Percentiles rank a stretch among this genome's conserved stretches.
Conservation (phyloP, 495 filamentous ascomycete genomes). For the Penicillium mononematosum region DNA sequence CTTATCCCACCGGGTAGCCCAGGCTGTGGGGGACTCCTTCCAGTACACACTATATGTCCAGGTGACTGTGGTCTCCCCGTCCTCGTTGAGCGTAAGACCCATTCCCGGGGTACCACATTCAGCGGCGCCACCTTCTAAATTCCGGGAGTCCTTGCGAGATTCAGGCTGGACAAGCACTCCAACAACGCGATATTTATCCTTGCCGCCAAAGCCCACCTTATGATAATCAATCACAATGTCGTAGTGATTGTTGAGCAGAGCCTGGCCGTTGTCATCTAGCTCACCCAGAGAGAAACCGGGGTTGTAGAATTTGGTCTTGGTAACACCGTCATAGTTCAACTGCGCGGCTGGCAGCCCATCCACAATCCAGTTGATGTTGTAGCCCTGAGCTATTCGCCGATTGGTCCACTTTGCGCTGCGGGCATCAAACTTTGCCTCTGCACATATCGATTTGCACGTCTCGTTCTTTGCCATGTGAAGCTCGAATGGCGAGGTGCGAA, state of each 20-base stretch:
- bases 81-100: constrained; percentile 61
- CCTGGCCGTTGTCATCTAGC: constrained; percentile 52
- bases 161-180: constrained; percentile 82
- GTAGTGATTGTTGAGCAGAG: constrained; percentile 85
- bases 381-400: constrained; percentile 72
- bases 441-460: constrained; percentile 77
- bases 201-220: constrained; percentile 54
- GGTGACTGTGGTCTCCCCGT: constrained; percentile 65
- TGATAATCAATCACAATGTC: constrained; percentile 95
- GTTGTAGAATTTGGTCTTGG: constrained; percentile 73
- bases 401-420: constrained; percentile 76
- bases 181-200: constrained; percentile 77
- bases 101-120: constrained; percentile 56
- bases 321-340: constrained; percentile 67
- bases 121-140: constrained; percentile 53
- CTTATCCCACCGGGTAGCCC: constrained; percentile 97
- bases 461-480: constrained; percentile 82
- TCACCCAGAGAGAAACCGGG: constrained; percentile 85
- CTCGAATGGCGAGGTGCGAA: constrained; percentile 87
- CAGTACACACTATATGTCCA: constrained; percentile 94
- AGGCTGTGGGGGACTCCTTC: constrained; percentile 72
- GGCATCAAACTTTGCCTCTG: constrained; percentile 61
- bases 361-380: constrained; percentile 91
- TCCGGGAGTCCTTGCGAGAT: constrained; percentile 62
- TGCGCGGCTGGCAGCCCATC: constrained; percentile 92